Conservation (phyloP, 257 asterid genomes). For the Gentiana straminea region DNA sequence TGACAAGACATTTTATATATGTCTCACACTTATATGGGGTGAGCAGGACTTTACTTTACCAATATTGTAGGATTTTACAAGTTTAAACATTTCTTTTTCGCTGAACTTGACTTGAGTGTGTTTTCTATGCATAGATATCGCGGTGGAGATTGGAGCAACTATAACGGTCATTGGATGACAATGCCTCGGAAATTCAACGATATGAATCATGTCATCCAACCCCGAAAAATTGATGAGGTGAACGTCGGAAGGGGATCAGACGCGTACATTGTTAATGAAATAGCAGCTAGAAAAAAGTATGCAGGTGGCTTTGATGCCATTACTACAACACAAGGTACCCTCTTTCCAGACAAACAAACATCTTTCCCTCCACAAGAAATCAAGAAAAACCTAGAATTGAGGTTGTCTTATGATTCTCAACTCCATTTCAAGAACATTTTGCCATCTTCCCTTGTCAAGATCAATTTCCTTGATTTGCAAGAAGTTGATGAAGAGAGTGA, state of each 20-base stretch:
- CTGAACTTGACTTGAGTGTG: neutral
- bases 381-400: constrained; percentile 1
- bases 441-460: constrained; percentile 4
- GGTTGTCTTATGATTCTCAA: neutral
- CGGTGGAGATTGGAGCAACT: constrained; percentile 10
- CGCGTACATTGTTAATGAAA: neutral
- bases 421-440: neutral
- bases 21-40: too few species aligned
- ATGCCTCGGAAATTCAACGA: neutral
- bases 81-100: neutral
- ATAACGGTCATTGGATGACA: constrained; percentile 9
- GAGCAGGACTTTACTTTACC: too few species aligned
- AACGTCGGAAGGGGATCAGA: constrained; percentile 1
- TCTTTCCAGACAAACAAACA: neutral
- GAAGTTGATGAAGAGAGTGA: neutral
- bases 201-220: neutral
- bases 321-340: neutral
- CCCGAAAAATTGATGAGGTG: neutral
- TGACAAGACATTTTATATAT: too few species aligned
- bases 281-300: neutral
- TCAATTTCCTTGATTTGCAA: neutral
- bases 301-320: neutral
- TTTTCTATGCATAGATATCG: neutral
- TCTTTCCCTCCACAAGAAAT: neutral
- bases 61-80: too few species aligned